Percentiles rank a stretch among this genome's conserved stretches.
Conservation (phyloP, 805 yeast genomes). For the Kuraishia capsulata region DNA sequence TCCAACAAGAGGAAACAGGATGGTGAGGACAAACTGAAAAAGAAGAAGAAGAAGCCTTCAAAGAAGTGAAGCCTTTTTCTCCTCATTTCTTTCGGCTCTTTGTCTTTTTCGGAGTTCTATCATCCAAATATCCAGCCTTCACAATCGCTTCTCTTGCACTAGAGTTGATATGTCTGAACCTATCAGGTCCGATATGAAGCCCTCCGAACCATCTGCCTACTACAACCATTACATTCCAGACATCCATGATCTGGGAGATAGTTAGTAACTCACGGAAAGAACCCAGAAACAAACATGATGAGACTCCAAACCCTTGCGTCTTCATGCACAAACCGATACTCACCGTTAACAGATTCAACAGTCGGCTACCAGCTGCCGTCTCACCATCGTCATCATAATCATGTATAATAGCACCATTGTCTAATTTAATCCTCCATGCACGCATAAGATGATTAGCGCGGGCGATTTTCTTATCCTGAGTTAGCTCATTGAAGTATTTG, state of each 20-base stretch:
- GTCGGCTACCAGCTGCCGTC: conserved; percentile 86
- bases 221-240: conserved; percentile 75
- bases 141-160: conserved; percentile 80
- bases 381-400: conserved; percentile 98
- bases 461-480: conserved; percentile 56
- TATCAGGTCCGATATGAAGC: conserved; percentile 80
- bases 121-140: conserved; percentile 43
- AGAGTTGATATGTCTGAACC: conserved; percentile 88
- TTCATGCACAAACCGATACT: no score
- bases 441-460: conserved; percentile 75
- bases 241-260: conserved; percentile 42
- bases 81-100: conserved; percentile 17
- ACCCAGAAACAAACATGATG: conserved; percentile 11
- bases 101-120: conserved; percentile 9
- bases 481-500: conserved; percentile 38
- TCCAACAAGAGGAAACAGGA: conserved; percentile 8
- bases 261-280: not conserved
- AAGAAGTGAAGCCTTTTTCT: not conserved
- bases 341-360: conserved; percentile 67
- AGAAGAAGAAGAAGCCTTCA: conserved; percentile 1
- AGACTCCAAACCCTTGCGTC: no score
- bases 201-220: conserved; percentile 96
- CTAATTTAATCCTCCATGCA: conserved; percentile 71
- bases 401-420: conserved; percentile 49
- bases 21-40: conserved; percentile 3